A percentile compares a stretch with the other conserved stretches of the same genome.
Conservation (phyloP, 257 asterid genomes). For the Solanum microdontum region DNA sequence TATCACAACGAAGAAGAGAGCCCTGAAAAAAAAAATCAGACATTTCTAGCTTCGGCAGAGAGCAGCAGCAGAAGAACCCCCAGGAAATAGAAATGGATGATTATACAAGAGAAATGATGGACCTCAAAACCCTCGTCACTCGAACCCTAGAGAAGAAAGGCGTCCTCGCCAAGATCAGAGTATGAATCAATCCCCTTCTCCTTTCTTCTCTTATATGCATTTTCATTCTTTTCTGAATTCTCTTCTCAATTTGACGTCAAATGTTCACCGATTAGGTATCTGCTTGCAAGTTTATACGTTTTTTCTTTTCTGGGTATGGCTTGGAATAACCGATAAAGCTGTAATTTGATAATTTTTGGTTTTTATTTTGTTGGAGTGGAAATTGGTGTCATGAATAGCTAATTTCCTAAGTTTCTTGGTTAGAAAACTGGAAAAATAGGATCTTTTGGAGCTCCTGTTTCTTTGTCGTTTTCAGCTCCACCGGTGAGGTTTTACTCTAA, state of each 20-base stretch:
- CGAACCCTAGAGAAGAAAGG: constrained; percentile 98
- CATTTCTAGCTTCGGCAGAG: not conserved
- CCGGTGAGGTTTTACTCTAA: not conserved
- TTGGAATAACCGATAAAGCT: not conserved
- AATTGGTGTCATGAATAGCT: not conserved
- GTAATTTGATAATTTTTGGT: not conserved
- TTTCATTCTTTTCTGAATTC: not conserved
- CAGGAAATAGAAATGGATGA: constrained; percentile 45
- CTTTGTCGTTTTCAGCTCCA: not conserved
- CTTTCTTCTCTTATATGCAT: not conserved
- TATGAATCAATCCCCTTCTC: constrained; percentile 3
- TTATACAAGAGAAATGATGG: constrained; percentile 99
- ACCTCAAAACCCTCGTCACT: constrained; percentile 93
- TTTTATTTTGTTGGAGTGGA: not conserved
- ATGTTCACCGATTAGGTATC: not conserved
- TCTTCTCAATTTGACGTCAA: not conserved
- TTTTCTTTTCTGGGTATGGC: not conserved
- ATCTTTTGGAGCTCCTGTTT: not conserved
- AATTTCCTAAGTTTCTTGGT: not conserved
- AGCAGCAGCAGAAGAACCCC: not conserved
- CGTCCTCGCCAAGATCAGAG: constrained; percentile 99
- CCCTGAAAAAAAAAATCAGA: not conserved
- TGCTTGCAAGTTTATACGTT: not conserved
- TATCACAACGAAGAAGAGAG: not conserved
- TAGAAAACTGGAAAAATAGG: not conserved